These are phyloP conservation scores for Russula ochroleuca DNA, from an alignment of 768 basidiomycete genomes.

Conservation along the genomic window DNA sequence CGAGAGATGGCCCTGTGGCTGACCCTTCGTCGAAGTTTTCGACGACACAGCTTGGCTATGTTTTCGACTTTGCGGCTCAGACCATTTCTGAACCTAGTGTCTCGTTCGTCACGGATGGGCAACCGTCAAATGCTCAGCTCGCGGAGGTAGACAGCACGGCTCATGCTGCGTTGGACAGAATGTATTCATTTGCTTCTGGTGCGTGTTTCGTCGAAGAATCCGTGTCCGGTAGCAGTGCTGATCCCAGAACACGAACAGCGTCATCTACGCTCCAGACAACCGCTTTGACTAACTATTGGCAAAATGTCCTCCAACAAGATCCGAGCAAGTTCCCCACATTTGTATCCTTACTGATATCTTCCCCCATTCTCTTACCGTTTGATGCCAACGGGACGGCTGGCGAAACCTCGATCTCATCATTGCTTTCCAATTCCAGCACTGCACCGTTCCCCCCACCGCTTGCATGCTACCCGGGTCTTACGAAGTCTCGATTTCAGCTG, in stretches of 20 bases:
- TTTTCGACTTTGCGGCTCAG: conserved; percentile 58
- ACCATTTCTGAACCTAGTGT: conserved; percentile 42
- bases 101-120: conserved; percentile 45
- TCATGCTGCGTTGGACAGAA: conserved; percentile 45
- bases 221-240: conserved; percentile 1
- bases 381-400: conserved; percentile 43
- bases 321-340: conserved; percentile 44
- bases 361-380: conserved; percentile 55
- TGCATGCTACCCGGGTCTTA: conserved; percentile 56
- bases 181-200: conserved; percentile 61
- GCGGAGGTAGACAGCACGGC: conserved; percentile 40
- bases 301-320: conserved; percentile 45
- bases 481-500: conserved; percentile 37
- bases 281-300: conserved; percentile 54
- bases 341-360: conserved; percentile 42
- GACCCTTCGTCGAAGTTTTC: conserved; percentile 37
- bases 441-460: conserved; percentile 54
- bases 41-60: conserved; percentile 47
- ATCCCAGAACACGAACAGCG: conserved; percentile 37
- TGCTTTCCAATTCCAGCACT: conserved; percentile 42
- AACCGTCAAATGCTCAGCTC: conserved; percentile 46
- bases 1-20: conserved; percentile 41
- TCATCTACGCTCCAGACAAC: conserved; percentile 50
- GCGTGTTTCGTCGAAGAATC: conserved; percentile 27
- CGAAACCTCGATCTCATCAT: conserved; percentile 34